Evolutionary conservation across 495 filamentous ascomycete genomes (phyloP), one percentile per base, ranked within the genome.

Genomic region (Aspergillus ellipticus): DNA sequence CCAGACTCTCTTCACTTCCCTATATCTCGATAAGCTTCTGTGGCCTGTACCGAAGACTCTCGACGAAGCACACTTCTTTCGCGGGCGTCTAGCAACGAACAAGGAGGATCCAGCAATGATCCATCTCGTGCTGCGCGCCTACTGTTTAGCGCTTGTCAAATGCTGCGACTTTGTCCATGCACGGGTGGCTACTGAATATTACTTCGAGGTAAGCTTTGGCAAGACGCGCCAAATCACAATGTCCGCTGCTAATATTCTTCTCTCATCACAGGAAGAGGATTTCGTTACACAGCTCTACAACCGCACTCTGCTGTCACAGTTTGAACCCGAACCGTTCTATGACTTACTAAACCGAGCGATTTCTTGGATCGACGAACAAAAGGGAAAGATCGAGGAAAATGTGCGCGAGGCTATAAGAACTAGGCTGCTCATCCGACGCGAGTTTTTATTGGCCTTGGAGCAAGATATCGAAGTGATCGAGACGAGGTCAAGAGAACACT

Each of bases 1-100:
- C 3, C 95, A 97, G 66, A 97, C 92, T 0, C 72, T 99, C 6
- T 91, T 96, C 67, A 96, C 92, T n/a, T 96, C 89, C 31, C 77
- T 95, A 29, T 94, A 99, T 68, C 84, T 99, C 60, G 92, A 97
- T 62, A 84, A 81, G 39, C 76, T 99, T 15, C 74, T 96, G 59
- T 86, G 83, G 65, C 86, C 90, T 15, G 75, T 79, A 42, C 89
- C 90, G 7, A 74, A 65, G 33, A 81, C 69, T 16, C 72, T 94
- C 35, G 74, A 88, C n/a, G 78, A 92, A 24, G 86, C 88, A n/a
- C 75, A 81, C 47, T 93, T 91, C 62, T 68, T 66, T 55, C 71
- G 73, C n/a, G 65, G 74, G 68, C 62, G 74, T 56, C 60, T 58
- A 57, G 31, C 73, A 41, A 60, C 52, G 11, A 55, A 59, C 16